Evolutionary conservation across 768 basidiomycete species (phyloP).

Genomic region (Chalciporus piperatus): DNA sequence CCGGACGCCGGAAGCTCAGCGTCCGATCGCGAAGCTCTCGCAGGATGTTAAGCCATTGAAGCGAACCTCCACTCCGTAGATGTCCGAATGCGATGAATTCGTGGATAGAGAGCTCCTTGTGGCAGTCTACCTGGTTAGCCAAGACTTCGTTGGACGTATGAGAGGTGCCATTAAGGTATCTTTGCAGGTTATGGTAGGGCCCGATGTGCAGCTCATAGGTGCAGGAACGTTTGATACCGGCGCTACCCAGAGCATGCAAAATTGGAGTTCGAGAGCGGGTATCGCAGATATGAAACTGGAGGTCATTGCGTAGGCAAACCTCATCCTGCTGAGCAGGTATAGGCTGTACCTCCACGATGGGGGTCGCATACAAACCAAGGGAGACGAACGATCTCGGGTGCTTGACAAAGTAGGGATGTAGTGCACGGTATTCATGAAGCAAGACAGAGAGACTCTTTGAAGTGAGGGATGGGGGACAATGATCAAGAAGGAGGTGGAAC

Average conservation of each 20-base stretch:
- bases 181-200: slow-evolving; percentile 36
- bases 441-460: no score
- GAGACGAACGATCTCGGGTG: no score
- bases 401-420: no score
- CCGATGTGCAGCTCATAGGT: slow-evolving; percentile 32
- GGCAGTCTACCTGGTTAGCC: slow-evolving; percentile 41
- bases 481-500: slow-evolving; percentile 35
- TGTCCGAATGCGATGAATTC: slow-evolving; percentile 45
- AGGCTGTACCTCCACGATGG: no score
- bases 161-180: slow-evolving; percentile 33
- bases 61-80: slow-evolving; percentile 40
- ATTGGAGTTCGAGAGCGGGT: not conserved
- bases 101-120: slow-evolving; percentile 39
- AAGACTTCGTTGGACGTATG: slow-evolving; percentile 46
- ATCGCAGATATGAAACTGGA: slow-evolving; percentile 33
- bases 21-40: slow-evolving; percentile 41
- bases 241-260: slow-evolving; percentile 5
- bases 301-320: no score
- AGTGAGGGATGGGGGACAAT: slow-evolving; percentile 32
- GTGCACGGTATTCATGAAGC: no score
- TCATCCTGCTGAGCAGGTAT: no score
- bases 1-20: slow-evolving; percentile 38
- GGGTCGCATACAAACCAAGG: no score
- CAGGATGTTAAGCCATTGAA: slow-evolving; percentile 53
- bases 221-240: slow-evolving; percentile 24